phyloP scores from a whole-genome alignment of 208 protist species.

The Trichomonas gallinae region DNA sequence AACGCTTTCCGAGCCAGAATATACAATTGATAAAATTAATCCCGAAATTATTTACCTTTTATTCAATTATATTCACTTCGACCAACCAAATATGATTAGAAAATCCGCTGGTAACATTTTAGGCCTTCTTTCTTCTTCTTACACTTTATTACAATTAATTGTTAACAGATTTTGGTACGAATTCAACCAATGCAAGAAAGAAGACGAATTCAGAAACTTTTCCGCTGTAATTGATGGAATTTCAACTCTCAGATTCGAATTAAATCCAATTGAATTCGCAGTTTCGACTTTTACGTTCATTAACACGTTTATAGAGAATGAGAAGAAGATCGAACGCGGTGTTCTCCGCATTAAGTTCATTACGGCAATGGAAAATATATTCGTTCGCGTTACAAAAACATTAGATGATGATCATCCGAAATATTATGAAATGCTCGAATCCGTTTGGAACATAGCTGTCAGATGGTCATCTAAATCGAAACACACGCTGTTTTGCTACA shows the following conservation, averaged over 20 bases:
- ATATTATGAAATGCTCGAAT: too few relatives aligned
- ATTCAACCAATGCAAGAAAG: not conserved
- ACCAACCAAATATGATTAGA: not conserved
- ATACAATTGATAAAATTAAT: not conserved
- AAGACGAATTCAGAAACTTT: not conserved
- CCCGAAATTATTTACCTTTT: not conserved
- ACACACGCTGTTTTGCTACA: not conserved
- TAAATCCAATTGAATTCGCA: not conserved
- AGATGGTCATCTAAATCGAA: not conserved
- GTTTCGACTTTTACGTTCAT: not conserved
- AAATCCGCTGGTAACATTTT: not conserved
- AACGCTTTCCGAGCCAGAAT: not conserved
- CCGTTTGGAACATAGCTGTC: not conserved
- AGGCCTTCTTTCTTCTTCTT: not conserved
- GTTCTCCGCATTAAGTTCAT: not conserved
- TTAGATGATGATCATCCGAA: too few relatives aligned
- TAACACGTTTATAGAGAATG: not conserved
- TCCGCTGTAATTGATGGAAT: not conserved
- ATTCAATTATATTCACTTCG: not conserved
- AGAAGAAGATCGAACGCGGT: conserved; percentile 7
- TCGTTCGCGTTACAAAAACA: too few relatives aligned
- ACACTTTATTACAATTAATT: not conserved
- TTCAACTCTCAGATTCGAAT: not conserved
- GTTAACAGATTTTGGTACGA: not conserved
- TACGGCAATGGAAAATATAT: too few relatives aligned